Base-by-base conservation (phyloP, 148 eudicot genomes). In the Rhododendron simsii region DNA sequence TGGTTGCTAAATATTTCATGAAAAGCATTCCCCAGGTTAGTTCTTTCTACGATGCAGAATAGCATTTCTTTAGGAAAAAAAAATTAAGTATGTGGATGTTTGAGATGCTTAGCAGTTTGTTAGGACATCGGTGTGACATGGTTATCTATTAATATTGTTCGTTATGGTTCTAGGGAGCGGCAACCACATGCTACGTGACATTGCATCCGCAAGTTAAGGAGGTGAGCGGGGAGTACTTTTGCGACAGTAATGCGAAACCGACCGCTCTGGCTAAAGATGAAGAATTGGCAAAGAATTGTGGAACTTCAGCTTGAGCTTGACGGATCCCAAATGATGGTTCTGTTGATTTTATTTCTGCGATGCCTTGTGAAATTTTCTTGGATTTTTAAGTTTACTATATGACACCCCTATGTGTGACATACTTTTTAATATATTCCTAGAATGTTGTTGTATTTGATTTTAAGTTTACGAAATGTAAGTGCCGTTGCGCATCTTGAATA, bases 21-120 rank as follows among this genome's bases (percentile, higher is more conserved):
- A 95, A 96, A 89, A 91, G 89, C 79, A 85, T 85, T 71, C 89
- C 90, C 30, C 98, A 96, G 93, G 98, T 96, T 39, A 71, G 81
- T 87, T 89, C 53, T 69, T 28, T 57, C 18, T 37, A 61, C 69
- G 20, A 48, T 48, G 14, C 50, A 78, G 18, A 84, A 50, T 21
- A 7, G 15, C 0, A 7, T 61, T 44, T 14, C 23, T n/a, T n/a
- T 8, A 33, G 30, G 9, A 26, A 51, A 28, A 51, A 30, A 67
- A 12, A 11, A 2, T 28, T 26, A 67, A 26, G 33, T 3, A 26
- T n/a, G 8, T 2, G 35, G 15, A 26, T 11, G 33, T 67, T n/a
- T 67, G 73, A 3, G 74, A 67, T 67, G 33, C 28, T 67, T 67
- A 26, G 74, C 74, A 67, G 30, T 26, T 67, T 67, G 73, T 9